These are phyloP conservation scores for Scheffersomyces illinoinensis DNA, from an alignment of 1,139 yeast genomes.

Conservation along the genomic window DNA sequence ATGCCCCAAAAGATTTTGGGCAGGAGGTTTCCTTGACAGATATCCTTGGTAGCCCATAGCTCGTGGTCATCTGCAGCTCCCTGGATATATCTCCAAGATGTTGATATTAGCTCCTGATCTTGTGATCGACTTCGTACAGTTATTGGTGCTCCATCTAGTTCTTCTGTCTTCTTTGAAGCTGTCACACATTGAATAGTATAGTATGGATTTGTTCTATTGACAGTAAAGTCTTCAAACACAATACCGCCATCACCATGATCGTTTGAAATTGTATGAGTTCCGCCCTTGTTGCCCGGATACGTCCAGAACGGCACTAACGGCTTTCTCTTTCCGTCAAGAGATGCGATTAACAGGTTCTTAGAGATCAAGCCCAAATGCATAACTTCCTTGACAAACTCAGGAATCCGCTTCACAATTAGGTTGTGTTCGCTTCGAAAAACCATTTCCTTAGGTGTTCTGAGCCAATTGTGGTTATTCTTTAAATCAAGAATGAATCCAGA, in stretches of 20 bases:
- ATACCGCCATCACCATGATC: conserved; percentile 3
- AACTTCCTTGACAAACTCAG: conserved; percentile 50
- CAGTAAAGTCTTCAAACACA: neutral
- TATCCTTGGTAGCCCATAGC: conserved; percentile 62
- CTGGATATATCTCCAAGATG: conserved; percentile 60
- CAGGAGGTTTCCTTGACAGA: conserved; percentile 41
- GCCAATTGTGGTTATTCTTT: conserved; percentile 21
- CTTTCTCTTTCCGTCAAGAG: conserved; percentile 28
- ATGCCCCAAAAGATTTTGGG: conserved; percentile 60
- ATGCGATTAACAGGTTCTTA: conserved; percentile 26
- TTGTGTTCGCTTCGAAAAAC: conserved; percentile 61
- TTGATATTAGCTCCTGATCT: conserved; percentile 1
- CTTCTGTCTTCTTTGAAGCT: conserved; percentile 59
- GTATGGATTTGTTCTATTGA: neutral
- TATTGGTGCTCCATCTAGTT: conserved; percentile 2
- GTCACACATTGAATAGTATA: conserved; percentile 52
- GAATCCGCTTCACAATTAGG: conserved; percentile 51
- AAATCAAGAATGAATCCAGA: conserved; percentile 11
- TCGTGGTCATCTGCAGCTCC: conserved; percentile 97
- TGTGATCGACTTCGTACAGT: neutral
- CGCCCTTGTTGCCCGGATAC: conserved; percentile 53
- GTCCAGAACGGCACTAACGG: conserved; percentile 73
- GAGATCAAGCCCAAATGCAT: conserved; percentile 36
- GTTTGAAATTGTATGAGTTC: conserved; percentile 8
- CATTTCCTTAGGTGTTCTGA: conserved; percentile 52